phyloP scores from a whole-genome alignment of 345 rosid species.

The Syzygium grande region DNA sequence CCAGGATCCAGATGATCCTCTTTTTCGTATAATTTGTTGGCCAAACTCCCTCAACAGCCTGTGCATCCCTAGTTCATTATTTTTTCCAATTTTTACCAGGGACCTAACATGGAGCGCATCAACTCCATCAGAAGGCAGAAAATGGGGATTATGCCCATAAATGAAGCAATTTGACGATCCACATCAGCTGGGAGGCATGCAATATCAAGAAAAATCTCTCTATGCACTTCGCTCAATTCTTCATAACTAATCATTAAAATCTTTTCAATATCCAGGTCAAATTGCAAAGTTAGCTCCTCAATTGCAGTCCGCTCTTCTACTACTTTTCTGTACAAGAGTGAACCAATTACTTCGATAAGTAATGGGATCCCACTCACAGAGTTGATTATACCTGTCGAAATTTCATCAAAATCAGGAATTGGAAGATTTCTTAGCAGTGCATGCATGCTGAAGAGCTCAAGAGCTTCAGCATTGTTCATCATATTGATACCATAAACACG shows the following conservation, averaged over 20 bases:
- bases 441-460: neutral
- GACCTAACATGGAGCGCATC: neutral
- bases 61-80: neutral
- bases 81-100: neutral
- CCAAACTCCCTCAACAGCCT: neutral
- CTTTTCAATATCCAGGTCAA: rapidly evolving
- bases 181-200: neutral
- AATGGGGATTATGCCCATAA: neutral
- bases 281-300: neutral
- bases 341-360: neutral
- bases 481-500: neutral
- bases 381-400: neutral
- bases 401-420: neutral
- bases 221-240: neutral
- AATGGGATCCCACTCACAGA: neutral
- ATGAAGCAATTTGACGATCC: neutral
- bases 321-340: neutral
- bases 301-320: neutral
- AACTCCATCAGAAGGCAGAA: neutral
- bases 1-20: neutral
- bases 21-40: neutral
- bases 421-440: neutral
- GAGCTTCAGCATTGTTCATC: neutral
- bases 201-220: neutral
- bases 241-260: neutral